Evolutionary conservation across 495 filamentous ascomycete genomes (phyloP), one percentile per base, ranked within the genome.

Genomic region (Darksidea phi): DNA sequence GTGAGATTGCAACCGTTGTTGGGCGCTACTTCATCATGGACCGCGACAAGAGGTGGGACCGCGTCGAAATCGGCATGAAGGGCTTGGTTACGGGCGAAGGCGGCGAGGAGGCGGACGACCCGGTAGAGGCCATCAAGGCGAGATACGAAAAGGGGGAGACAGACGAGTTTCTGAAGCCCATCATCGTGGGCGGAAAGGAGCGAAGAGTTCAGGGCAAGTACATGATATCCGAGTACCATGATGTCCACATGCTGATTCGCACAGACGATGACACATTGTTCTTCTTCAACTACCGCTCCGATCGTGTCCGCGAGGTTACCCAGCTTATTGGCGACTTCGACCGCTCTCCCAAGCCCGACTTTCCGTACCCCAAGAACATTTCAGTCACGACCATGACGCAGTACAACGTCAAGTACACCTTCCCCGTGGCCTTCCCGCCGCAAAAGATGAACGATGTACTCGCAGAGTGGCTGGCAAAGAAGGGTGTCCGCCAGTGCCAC

Each of bases 231-330:
- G 54, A 53, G 53, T 32, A 63, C 54, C 54, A 18, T 36, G 28
- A 41, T 48, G 34, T 56, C 49, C 32, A 17, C 28, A 54, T 13
- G 32, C 59, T 67, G 63, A 70, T 43, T 10, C 47, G 2, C 64
- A 61, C 60, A 91, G 90, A 97, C 71, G 82, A 86, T 62, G 94
- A 98, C 71, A 93, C 90, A 48, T 84, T 96, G 69, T 97, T 98
- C 82, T 97, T 97, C 85, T 98, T 98, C 88, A 98, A 98, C 84
- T 98, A 98, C 83, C 93, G 94, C 67, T 97, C 94, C 37, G 94
- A 98, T 72, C 92, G 94, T 73, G 92, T 95, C 51, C 90, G 95
- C 67, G 93, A 98, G 73, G 87, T 97, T 71, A 96, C 93, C 54
- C 94, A 97, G 78, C 80, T 97, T 45, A 79, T 98, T 25, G 95